A percentile compares a stretch with the other conserved stretches of the same genome.
Evolutionary conservation across 2,329 filamentous ascomycete genomes (phyloP).

Genomic region (Teratosphaeria epicoccoides): DNA sequence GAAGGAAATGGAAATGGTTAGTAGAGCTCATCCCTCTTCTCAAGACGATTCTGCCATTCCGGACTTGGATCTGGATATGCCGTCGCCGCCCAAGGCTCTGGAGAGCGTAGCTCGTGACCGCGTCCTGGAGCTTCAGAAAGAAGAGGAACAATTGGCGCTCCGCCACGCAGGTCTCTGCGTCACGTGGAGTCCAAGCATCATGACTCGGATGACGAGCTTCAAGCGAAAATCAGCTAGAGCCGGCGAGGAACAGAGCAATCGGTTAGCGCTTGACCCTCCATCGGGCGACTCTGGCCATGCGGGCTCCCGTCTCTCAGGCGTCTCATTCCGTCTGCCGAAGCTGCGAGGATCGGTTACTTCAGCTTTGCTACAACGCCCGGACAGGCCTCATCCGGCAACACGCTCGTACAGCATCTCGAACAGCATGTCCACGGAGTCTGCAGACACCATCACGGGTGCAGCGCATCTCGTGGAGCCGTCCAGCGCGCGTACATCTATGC

Average conservation of each 20-base stretch:
- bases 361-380: constrained; percentile 2
- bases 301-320: neutral
- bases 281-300: neutral
- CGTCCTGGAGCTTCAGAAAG: constrained; percentile 1
- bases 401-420: neutral
- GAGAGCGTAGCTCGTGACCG: constrained; percentile 12
- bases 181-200: constrained; percentile 1
- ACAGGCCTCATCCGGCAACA: neutral
- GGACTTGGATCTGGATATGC: constrained; percentile 11
- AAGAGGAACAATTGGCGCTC: constrained; percentile 1
- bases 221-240: neutral
- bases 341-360: constrained; percentile 11
- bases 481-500: neutral
- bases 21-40: constrained; percentile 5
- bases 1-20: constrained; percentile 79
- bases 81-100: constrained; percentile 18
- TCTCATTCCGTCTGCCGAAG: constrained; percentile 2
- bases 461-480: neutral
- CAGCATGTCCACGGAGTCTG: neutral
- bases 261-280: neutral
- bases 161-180: neutral
- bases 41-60: neutral
- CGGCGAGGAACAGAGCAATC: neutral
- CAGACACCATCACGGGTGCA: neutral
- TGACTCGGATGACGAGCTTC: constrained; percentile 3